A percentile compares a stretch with the other conserved stretches of the same genome.
Evolutionary conservation across 768 basidiomycete species (phyloP).

Genomic region (Macrolepiota dolichaula): DNA sequence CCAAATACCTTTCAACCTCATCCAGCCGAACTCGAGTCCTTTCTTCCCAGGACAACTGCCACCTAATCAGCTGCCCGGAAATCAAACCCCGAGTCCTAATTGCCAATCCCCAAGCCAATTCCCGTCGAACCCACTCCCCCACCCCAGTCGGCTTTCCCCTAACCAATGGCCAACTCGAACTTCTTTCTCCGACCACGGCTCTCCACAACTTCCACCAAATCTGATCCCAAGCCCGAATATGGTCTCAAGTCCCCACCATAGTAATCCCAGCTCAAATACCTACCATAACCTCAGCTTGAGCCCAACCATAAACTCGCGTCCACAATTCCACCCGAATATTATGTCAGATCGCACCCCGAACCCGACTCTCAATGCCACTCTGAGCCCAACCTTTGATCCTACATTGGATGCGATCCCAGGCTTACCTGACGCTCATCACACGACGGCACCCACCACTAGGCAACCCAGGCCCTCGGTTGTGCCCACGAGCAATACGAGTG

Average conservation of each 20-base stretch:
- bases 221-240: background rate
- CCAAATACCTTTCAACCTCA: background rate
- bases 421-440: background rate
- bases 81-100: background rate
- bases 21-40: background rate
- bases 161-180: conserved; percentile 1
- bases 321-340: background rate
- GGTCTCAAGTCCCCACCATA: background rate
- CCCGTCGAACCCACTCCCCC: background rate
- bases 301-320: background rate
- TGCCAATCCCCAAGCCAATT: too few species aligned
- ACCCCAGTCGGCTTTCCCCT: conserved; percentile 1
- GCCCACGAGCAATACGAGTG: background rate
- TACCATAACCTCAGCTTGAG: background rate
- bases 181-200: background rate
- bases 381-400: background rate
- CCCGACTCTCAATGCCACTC: background rate
- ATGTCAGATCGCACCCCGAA: background rate
- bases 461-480: background rate
- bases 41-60: background rate
- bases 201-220: background rate
- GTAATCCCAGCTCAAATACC: background rate
- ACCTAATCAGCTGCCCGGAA: background rate
- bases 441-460: background rate
- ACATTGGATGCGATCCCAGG: background rate